Conservation (phyloP, 192 early-diverging fungal species). For the Diversispora epigaea region DNA sequence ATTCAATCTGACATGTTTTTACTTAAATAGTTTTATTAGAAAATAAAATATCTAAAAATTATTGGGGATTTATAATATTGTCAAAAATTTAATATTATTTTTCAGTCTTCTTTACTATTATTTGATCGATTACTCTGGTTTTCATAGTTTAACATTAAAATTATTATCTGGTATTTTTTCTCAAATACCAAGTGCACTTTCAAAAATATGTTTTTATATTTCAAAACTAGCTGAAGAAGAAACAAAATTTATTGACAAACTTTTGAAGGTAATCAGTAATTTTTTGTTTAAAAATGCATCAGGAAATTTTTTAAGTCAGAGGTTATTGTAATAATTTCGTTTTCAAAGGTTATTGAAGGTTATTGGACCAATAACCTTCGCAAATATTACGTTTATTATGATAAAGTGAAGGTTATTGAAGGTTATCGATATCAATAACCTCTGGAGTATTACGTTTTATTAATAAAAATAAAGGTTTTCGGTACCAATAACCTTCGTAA, state of each 20-base stretch:
- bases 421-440: no score
- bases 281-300: no score
- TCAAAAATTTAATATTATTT: constrained; percentile 11
- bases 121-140: constrained; percentile 29
- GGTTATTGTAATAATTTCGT: no score
- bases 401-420: no score
- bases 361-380: no score
- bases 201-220: constrained; percentile 25
- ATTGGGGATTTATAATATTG: constrained; percentile 17
- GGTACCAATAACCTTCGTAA: no score
- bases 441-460: no score
- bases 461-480: no score
- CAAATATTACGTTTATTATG: no score
- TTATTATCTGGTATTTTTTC: constrained; percentile 26
- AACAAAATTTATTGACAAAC: constrained; percentile 21
- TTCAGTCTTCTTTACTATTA: constrained; percentile 27
- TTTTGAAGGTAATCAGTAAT: constrained; percentile 27
- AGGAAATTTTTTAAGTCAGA: no score
- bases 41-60: constrained; percentile 24
- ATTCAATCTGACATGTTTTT: background rate
- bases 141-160: constrained; percentile 4
- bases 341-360: no score
- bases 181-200: constrained; percentile 16
- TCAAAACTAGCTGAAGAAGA: constrained; percentile 31
- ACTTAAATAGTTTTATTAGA: background rate